Evolutionary conservation across 495 filamentous ascomycete species (phyloP), one percentile per base, ranked within the genome.

Genomic region (Penicillium diatomitis): DNA sequence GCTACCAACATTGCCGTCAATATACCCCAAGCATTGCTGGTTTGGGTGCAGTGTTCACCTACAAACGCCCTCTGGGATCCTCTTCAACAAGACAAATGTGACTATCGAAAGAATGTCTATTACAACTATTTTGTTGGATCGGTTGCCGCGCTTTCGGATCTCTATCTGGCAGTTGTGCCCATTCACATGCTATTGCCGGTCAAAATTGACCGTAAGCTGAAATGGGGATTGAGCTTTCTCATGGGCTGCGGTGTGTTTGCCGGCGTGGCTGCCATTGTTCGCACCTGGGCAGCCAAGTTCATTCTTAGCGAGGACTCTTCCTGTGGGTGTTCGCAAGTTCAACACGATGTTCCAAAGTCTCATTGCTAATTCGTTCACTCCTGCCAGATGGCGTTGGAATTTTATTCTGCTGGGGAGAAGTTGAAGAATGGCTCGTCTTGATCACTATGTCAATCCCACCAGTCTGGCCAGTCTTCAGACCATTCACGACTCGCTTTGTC

Each of bases 391-490:
- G 58, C 2, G 55, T 58, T 20, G 58, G 58, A 0, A 48, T 43
- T n/a, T 48, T 61, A 0, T 61, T 61, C 42, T 48, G 47, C 37
- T 61, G 58, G 58, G 58, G 58, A 5, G 58, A 61, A 38, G 55
- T 58, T 28, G 58, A 61, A 43, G 58, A 61, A 52, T 61, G 58
- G 58, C 31, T 61, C 43, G 58, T 61, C 6, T 52, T 61, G 8
- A 61, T 61, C 41, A 53, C 55, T 31, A 61, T 61, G 58, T 61
- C 58, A 34, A 61, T 61, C 11, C 58, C 58, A 41, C 58, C 58
- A 2, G 58, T 61, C 4, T 61, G 58, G 58, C 58, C 58, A 6
- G 41, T 61, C 10, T 55, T 61, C 48, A 47, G 58, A 6, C 58
- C 58, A n/a, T 55, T 61, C 28, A 61, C 58, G 0, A n/a, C 46